These are phyloP conservation scores for Arachis stenosperma DNA, from an alignment of 306 rosid genomes.

Conservation along the genomic window DNA sequence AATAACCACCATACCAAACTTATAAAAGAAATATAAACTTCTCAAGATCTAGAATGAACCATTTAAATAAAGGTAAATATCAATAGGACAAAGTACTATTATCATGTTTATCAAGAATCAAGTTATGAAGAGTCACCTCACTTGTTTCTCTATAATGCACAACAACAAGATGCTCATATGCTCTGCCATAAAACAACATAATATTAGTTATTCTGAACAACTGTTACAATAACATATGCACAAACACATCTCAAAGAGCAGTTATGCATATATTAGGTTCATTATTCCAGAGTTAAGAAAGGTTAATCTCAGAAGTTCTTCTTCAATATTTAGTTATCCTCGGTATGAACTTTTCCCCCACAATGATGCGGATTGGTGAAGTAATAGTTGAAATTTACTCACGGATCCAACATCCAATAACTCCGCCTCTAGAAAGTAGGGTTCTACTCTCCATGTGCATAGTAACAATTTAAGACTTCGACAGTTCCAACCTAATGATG, in stretches of 20 bases:
- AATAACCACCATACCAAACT: neutral
- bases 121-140: constrained; percentile 61
- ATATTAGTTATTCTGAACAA: too few relatives aligned
- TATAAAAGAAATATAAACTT: constrained; percentile 24
- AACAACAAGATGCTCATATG: constrained; percentile 80
- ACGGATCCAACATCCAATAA: constrained; percentile 93
- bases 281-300: too few relatives aligned
- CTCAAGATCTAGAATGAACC: neutral
- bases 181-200: constrained; percentile 59
- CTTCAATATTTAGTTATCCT: constrained; percentile 16
- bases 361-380: constrained; percentile 13
- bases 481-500: too few relatives aligned
- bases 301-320: neutral
- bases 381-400: constrained; percentile 50
- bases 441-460: constrained; percentile 50
- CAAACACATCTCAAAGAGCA: too few relatives aligned
- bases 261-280: too few relatives aligned
- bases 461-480: too few relatives aligned
- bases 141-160: constrained; percentile 81
- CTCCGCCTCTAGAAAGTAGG: constrained; percentile 92
- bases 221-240: too few relatives aligned
- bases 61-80: neutral
- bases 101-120: constrained; percentile 21
- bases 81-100: constrained; percentile 18
- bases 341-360: neutral